phyloP scores from a whole-genome alignment of 2,329 filamentous ascomycete species.

The Trichoderma simmonsii region DNA sequence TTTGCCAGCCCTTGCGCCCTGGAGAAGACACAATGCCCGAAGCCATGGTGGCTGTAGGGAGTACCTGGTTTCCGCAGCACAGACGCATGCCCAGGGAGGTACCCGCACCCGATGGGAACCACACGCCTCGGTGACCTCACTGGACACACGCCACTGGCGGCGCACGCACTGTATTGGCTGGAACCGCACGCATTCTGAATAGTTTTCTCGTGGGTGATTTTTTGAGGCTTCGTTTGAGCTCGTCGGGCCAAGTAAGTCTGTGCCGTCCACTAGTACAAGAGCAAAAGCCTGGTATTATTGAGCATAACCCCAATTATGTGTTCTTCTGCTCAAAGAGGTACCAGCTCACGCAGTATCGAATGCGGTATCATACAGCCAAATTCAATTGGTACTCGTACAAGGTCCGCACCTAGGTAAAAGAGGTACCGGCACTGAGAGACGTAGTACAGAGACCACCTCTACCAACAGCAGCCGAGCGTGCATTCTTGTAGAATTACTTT shows the following conservation, averaged over 20 bases:
- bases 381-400: no score
- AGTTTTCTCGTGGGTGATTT: neutral
- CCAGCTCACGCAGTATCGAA: neutral
- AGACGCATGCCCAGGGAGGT: neutral
- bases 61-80: constrained; percentile 6
- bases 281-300: no score
- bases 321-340: neutral
- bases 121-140: neutral
- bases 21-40: neutral
- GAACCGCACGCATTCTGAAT: neutral
- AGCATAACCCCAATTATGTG: no score
- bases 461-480: neutral
- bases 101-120: neutral
- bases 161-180: neutral
- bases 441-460: neutral
- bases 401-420: no score
- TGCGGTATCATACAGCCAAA: no score
- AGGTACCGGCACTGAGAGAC: neutral
- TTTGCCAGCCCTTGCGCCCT: neutral
- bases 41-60: neutral
- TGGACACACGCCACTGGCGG: neutral
- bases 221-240: neutral
- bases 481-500: neutral
- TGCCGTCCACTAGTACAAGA: neutral
- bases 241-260: neutral